Conservation (phyloP, 805 yeast genomes). For the Vanderwaltozyma tropicalis region DNA sequence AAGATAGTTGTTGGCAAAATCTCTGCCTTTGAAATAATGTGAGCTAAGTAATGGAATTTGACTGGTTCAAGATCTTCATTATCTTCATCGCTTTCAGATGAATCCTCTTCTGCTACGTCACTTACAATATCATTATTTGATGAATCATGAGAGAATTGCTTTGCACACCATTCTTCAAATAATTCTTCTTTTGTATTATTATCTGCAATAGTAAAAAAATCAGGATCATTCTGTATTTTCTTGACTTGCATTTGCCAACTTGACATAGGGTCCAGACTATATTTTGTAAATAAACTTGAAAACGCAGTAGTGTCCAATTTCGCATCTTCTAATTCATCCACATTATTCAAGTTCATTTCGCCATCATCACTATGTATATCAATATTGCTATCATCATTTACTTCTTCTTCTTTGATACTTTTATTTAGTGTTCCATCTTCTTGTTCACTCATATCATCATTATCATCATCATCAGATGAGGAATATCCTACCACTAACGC, state of each 20-base stretch:
- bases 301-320: conserved; percentile 6
- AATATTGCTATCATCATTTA: conserved; percentile 7
- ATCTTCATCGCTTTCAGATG: conserved; percentile 6
- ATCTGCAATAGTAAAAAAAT: conserved; percentile 29
- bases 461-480: conserved; percentile 13
- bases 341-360: conserved; percentile 10
- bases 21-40: conserved; percentile 19
- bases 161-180: conserved; percentile 39
- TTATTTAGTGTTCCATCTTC: background rate
- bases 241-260: conserved; percentile 39
- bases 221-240: conserved; percentile 34
- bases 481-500: conserved; percentile 16
- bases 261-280: conserved; percentile 34
- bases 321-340: too few relatives aligned
- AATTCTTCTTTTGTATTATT: conserved; percentile 29
- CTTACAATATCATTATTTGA: conserved; percentile 8
- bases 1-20: conserved; percentile 16
- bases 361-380: conserved; percentile 7
- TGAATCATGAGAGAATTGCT: background rate
- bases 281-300: conserved; percentile 25
- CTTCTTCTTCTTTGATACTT: conserved; percentile 3
- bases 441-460: background rate
- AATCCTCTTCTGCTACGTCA: background rate
- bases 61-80: conserved; percentile 18
- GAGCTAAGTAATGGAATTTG: conserved; percentile 25